These are phyloP conservation scores for Staphylotrichum tortipilum DNA, from an alignment of 495 filamentous ascomycete species.

Conservation along the genomic window DNA sequence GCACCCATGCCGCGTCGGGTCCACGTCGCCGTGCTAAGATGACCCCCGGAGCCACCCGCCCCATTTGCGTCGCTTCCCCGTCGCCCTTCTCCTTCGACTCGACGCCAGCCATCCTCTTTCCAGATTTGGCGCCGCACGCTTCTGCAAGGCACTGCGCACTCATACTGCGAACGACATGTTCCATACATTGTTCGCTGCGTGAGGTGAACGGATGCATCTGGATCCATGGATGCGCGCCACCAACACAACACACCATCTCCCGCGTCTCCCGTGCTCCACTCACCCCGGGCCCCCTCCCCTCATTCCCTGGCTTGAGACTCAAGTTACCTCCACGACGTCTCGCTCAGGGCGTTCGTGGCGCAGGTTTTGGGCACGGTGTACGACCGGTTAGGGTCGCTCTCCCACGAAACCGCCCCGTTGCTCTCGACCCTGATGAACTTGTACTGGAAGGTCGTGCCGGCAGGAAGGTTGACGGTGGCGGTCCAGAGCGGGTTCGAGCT, in stretches of 20 bases:
- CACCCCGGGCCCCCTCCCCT: too few species aligned
- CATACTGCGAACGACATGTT: too few species aligned
- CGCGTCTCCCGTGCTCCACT: too few species aligned
- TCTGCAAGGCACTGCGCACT: too few species aligned
- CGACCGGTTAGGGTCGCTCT: conserved; percentile 54
- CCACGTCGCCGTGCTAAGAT: not conserved
- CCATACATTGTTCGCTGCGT: too few species aligned
- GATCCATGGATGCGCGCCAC: too few species aligned
- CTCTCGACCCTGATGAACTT: conserved; percentile 57
- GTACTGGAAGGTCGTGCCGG: conserved; percentile 52
- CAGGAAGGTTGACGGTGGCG: conserved; percentile 40
- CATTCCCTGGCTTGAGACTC: too few species aligned
- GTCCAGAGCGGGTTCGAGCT: conserved; percentile 49
- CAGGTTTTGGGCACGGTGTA: conserved; percentile 38
- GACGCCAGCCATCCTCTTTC: not conserved
- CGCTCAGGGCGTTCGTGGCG: not conserved
- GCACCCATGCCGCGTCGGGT: too few species aligned
- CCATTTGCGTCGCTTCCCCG: not conserved
- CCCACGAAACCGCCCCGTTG: conserved; percentile 52
- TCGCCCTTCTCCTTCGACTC: too few species aligned
- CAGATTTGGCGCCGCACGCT: too few species aligned
- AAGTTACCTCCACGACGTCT: not conserved
- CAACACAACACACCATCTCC: too few species aligned
- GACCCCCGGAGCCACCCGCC: not conserved
- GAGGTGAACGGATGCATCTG: too few species aligned